Evolutionary conservation across 192 early-diverging fungal genomes (phyloP).

Genomic region (Gonapodya sp.): DNA sequence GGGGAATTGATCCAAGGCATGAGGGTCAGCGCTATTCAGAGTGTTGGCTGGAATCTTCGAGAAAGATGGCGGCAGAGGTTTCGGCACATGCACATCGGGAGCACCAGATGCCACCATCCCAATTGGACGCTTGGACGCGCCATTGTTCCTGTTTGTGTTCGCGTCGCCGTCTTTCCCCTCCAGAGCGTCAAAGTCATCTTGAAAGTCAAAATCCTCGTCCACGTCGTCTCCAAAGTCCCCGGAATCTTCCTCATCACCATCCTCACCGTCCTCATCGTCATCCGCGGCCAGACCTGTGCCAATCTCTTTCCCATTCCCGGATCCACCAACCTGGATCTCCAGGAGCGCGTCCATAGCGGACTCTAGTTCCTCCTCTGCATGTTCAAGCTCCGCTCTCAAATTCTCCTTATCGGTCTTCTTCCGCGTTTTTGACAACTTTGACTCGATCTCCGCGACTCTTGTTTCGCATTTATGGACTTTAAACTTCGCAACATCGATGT

Average conservation of each 20-base stretch:
- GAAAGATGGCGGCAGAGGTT: neutral
- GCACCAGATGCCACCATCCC: neutral
- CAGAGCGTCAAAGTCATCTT: neutral
- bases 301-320: constrained; percentile 16
- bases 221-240: constrained; percentile 18
- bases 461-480: constrained; percentile 18
- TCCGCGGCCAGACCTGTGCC: constrained; percentile 10
- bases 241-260: constrained; percentile 15
- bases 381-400: neutral
- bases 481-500: constrained; percentile 24
- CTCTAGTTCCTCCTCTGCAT: constrained; percentile 18
- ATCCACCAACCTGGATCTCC: neutral
- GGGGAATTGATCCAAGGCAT: neutral
- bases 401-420: neutral
- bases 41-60: neutral
- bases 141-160: neutral
- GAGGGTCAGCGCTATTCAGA: neutral
- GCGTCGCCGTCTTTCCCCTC: neutral
- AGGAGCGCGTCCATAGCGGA: constrained; percentile 16
- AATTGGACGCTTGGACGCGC: constrained; percentile 5
- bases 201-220: constrained; percentile 16
- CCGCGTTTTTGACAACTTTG: neutral
- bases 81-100: neutral
- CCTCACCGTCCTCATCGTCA: constrained; percentile 12
- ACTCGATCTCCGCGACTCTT: neutral